A percentile compares a stretch with the other conserved stretches of the same genome.
Conservation (phyloP, 495 filamentous ascomycete species). For the Penicillium odoratum region DNA sequence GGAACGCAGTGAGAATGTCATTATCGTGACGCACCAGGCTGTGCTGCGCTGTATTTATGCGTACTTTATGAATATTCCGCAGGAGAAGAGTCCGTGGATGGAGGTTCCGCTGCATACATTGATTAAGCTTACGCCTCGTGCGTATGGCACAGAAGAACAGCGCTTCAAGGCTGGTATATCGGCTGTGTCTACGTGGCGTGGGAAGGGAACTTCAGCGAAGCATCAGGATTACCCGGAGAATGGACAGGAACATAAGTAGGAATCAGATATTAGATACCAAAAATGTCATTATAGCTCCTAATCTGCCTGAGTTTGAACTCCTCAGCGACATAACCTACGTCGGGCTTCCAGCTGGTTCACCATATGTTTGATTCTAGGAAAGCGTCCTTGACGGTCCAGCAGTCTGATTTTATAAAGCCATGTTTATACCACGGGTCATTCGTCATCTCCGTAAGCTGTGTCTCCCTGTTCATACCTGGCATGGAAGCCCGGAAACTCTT, state of each 20-base stretch:
- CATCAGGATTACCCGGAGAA: slow-evolving; percentile 51
- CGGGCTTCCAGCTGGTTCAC: too few species aligned
- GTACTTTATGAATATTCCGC: slow-evolving; percentile 96
- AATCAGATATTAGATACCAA: slow-evolving; percentile 20
- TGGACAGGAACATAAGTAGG: neutral
- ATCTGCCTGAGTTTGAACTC: too few species aligned
- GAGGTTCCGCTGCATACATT: slow-evolving; percentile 91
- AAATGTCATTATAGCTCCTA: neutral
- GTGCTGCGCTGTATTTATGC: slow-evolving; percentile 96
- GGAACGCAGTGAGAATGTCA: slow-evolving; percentile 91
- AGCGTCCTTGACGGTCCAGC: too few species aligned
- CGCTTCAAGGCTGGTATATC: slow-evolving; percentile 85
- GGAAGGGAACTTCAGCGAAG: slow-evolving; percentile 85
- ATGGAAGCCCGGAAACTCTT: too few species aligned
- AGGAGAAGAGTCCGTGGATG: slow-evolving; percentile 96
- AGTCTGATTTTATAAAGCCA: too few species aligned
- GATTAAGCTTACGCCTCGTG: slow-evolving; percentile 91
- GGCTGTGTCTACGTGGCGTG: slow-evolving; percentile 91
- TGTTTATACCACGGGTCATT: too few species aligned
- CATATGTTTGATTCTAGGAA: too few species aligned
- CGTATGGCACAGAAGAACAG: slow-evolving; percentile 90
- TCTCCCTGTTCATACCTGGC: too few species aligned
- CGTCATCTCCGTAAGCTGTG: too few species aligned
- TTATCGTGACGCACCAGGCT: slow-evolving; percentile 97
- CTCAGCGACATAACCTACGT: too few species aligned